Evolutionary conservation across 1,284 basidiomycete species (phyloP).

Genomic region (Hypsizygus ulmarius): DNA sequence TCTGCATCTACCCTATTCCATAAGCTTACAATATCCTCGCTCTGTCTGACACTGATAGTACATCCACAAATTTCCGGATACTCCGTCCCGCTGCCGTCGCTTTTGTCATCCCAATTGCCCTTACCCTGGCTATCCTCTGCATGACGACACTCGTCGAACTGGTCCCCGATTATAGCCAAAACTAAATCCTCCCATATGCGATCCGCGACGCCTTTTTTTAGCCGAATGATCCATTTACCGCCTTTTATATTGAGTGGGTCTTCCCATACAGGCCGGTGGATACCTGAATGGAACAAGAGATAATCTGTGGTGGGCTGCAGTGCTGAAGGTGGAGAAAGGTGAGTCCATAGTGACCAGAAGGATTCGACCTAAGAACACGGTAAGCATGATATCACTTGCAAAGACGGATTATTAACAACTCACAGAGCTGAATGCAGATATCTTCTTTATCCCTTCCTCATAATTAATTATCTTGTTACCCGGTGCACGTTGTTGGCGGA

Average conservation of each 20-base stretch:
- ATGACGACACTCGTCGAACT: conserved; percentile 63
- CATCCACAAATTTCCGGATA: conserved; percentile 82
- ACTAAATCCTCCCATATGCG: conserved; percentile 82
- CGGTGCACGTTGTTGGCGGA: conserved; percentile 77
- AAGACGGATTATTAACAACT: conserved; percentile 26
- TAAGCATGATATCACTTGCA: conserved; percentile 9
- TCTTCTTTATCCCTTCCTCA: conserved; percentile 85
- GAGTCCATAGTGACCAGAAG: conserved; percentile 83
- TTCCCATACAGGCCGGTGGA: conserved; percentile 87
- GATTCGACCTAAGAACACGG: conserved; percentile 60
- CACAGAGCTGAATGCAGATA: conserved; percentile 75
- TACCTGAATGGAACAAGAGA: conserved; percentile 78
- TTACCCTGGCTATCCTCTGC: conserved; percentile 28
- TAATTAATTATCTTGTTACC: conserved; percentile 79
- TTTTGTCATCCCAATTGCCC: conserved; percentile 35
- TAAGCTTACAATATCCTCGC: conserved; percentile 78
- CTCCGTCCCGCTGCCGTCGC: conserved; percentile 39
- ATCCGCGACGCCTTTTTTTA: conserved; percentile 80
- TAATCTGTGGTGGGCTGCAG: conserved; percentile 81
- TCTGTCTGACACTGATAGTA: conserved; percentile 80
- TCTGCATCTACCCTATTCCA: conserved; percentile 77
- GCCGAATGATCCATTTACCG: conserved; percentile 90
- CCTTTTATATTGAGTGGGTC: conserved; percentile 83
- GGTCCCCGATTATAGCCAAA: conserved; percentile 74
- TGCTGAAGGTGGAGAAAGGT: conserved; percentile 70